Evolutionary conservation across 1,139 yeast species (phyloP).

Genomic region (Blastobotrys elegans): DNA sequence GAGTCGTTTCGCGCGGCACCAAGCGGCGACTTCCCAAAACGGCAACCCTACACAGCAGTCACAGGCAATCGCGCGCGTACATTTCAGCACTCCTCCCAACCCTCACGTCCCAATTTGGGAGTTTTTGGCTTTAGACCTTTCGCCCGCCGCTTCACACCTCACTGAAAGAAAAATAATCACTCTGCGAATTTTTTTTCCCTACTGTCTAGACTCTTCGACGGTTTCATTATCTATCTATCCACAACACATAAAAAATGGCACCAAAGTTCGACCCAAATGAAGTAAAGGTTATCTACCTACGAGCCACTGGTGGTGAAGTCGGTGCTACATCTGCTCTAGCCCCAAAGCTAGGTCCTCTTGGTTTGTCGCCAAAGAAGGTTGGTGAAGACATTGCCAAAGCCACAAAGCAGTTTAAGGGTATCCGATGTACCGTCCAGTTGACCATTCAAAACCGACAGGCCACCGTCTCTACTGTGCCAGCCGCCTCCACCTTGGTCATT

Average conservation of each 20-base stretch:
- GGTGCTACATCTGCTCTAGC: constrained; percentile 99
- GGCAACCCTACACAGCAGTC: background rate
- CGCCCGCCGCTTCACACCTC: background rate
- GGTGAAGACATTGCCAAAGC: constrained; percentile 99
- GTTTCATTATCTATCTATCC: background rate
- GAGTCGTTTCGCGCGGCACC: background rate
- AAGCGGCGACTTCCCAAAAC: background rate
- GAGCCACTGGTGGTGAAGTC: constrained; percentile 99
- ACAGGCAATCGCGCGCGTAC: background rate
- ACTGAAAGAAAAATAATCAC: background rate
- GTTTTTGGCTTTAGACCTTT: no score
- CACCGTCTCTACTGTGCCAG: constrained; percentile 96
- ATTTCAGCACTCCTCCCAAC: background rate
- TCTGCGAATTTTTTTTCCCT: background rate
- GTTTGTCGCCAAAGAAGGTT: constrained; percentile 99
- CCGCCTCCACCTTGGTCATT: constrained; percentile 98
- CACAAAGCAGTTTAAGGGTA: constrained; percentile 96
- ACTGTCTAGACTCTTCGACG: background rate
- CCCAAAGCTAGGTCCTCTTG: constrained; percentile 99
- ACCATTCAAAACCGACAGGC: constrained; percentile 99
- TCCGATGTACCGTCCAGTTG: constrained; percentile 97
- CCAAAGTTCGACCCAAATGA: constrained; percentile 89
- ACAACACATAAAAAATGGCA: background rate
- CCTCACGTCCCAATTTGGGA: background rate
- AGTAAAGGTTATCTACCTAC: constrained; percentile 97